Base-by-base conservation (phyloP, 495 filamentous ascomycete genomes). In the Neurospora sp. region DNA sequence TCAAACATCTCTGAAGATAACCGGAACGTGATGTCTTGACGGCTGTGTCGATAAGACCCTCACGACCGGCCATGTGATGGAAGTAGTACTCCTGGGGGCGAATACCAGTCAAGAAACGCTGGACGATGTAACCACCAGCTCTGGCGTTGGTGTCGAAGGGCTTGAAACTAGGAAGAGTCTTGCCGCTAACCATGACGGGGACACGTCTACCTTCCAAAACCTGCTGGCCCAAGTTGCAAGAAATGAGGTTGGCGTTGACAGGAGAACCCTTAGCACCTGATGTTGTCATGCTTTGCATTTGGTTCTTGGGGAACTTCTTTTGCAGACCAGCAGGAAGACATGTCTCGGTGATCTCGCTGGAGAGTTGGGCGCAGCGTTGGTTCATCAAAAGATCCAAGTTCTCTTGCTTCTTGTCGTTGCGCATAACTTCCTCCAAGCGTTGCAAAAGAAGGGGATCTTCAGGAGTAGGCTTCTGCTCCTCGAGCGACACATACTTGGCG, bases 61-160 rank as follows among this genome's bases (percentile, higher is more conserved):
- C 96, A 82, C 96, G 89, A 79, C 96, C 96, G 76, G 95, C 95
- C 96, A 99, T 99, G 79, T 95, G 93, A 88, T 99, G 96, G 88
- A 99, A 99, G 82, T 93, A 99, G 81, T 96, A 98, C 80, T 98
- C 96, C 80, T 99, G 96, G 37, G 96, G 96, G 72, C 95, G 90
- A 72, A 99, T 92, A 71, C 96, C 96, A 18, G 96, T 98, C 87
- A 99, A 93, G 88, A 98, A 99, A 79, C 96, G 94, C 80, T 97
- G 90, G 40, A 91, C 91, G 70, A 99, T 91, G 80, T 97, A 99
- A 39, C 96, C 96, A 74, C 96, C 96, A 40, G 96, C 96, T 77
- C 96, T 86, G 5, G 97, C 88, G 74, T 92, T 89, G 3, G 94
- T 94, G 71, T 98, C 96, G 76, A 90, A 98, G 6, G 96, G 93